Percentiles rank a stretch among this genome's conserved stretches.
These are phyloP conservation scores for Trichophyton verrucosum DNA, from an alignment of 2,329 filamentous ascomycete species.

Conservation along the genomic window DNA sequence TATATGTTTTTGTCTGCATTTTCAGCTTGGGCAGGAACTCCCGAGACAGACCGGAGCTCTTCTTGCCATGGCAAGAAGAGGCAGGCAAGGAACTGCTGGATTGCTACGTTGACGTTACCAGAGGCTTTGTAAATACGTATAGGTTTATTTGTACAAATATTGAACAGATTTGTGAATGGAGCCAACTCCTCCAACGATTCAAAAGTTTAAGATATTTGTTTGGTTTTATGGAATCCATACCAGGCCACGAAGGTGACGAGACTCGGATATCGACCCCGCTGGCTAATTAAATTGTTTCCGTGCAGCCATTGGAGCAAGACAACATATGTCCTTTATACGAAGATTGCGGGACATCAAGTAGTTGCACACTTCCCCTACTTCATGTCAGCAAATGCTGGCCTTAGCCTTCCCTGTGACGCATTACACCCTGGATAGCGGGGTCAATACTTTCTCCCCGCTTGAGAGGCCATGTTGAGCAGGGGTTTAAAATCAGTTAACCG, in stretches of 20 bases:
- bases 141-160: too few species aligned
- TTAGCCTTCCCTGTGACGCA: not conserved
- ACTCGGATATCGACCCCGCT: too few species aligned
- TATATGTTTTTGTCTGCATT: not conserved
- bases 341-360: not conserved
- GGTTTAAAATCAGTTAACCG: not conserved
- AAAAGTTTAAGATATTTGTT: too few species aligned
- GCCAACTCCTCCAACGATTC: too few species aligned
- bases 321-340: too few species aligned
- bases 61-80: not conserved
- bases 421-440: not conserved
- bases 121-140: too few species aligned
- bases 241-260: too few species aligned
- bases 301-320: too few species aligned
- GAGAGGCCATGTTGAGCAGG: not conserved
- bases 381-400: not conserved
- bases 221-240: too few species aligned
- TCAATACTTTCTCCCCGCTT: not conserved
- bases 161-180: too few species aligned
- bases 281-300: too few species aligned
- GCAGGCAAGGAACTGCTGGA: not conserved
- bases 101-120: not conserved
- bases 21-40: not conserved
- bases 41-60: not conserved
- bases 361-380: not conserved